Base-by-base conservation (phyloP, 305 asterid genomes). In the Salvia sclarea region DNA sequence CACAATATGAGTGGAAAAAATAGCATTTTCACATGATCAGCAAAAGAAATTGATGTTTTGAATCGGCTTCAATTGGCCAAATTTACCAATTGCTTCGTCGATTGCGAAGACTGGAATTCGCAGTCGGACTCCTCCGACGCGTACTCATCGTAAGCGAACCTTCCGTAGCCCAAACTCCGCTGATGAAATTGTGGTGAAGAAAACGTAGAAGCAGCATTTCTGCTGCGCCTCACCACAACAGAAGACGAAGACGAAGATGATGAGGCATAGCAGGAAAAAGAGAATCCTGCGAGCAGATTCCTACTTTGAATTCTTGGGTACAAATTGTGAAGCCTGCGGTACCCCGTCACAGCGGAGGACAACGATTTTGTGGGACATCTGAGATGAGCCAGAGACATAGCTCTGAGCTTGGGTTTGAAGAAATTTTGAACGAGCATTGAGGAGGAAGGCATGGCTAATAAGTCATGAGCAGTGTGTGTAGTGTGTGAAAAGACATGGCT, bases 121-220 rank as follows among this genome's bases (percentile, higher is more conserved):
- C 31, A 59, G 33, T 88, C 95, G 61, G 89, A 77, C 30, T 83
- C 93, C 74, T 85, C 95, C 0, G 98, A 91, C 2, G 68, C 86
- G 61, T 78, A 85, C 37, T 84, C 92, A 31, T 86, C 83, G 73
- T 85, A 82, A 8, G 93, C 94, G 78, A 71, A 82, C 77, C 87
- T 75, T n/a, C 93, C 90, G 70, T 83, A 87, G 49, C 95, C 87
- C 64, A 76, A 71, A 72, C 63, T 89, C 79, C 76, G 91, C 75
- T 79, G 88, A 75, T 79, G 78, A 66, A 77, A 69, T 47, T 61
- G 79, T 21, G 93, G 90, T 68, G 77, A 71, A 47, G 83, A 63
- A 20, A 71, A 68, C 40, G 76, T 58, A 40, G 86, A 72, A 49
- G 85, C 66, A 49, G 63, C 78, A 58, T 70, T 78, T 20, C 81